These are phyloP conservation scores for Lodderomyces orthopsilosis DNA, from an alignment of 1,139 yeast species.

Conservation along the genomic window DNA sequence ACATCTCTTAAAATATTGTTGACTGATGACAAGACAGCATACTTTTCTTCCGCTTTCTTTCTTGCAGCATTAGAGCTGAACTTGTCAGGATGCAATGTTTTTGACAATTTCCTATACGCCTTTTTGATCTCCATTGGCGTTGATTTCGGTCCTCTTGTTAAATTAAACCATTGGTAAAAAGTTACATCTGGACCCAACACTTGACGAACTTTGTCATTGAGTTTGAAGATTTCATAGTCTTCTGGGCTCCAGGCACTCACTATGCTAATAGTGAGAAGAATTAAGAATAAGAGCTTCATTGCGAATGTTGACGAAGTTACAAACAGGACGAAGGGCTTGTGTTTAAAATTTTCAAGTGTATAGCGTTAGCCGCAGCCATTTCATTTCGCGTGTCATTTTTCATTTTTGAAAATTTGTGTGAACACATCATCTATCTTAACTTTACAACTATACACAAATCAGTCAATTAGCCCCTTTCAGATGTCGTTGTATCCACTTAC, in stretches of 20 bases:
- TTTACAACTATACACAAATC: background rate
- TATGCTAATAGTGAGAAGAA: slow-evolving; percentile 17
- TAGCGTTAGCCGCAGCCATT: too few species aligned
- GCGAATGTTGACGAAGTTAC: background rate
- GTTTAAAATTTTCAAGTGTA: background rate
- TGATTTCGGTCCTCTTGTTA: slow-evolving; percentile 53
- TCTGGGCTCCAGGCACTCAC: slow-evolving; percentile 45
- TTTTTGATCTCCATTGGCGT: slow-evolving; percentile 62
- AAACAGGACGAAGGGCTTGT: background rate
- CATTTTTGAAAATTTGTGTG: background rate
- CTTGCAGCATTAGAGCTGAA: slow-evolving; percentile 41
- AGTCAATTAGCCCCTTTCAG: background rate
- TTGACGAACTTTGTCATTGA: slow-evolving; percentile 62
- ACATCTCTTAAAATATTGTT: slow-evolving; percentile 68
- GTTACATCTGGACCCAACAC: slow-evolving; percentile 63
- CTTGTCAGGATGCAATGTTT: slow-evolving; percentile 83
- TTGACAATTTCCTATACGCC: slow-evolving; percentile 71
- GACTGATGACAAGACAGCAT: slow-evolving; percentile 71
- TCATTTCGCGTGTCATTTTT: background rate
- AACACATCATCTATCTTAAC: background rate
- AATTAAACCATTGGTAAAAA: slow-evolving; percentile 67
- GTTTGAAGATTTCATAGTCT: slow-evolving; percentile 78
- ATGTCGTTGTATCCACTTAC: slow-evolving; percentile 34
- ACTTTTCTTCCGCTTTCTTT: slow-evolving; percentile 53
- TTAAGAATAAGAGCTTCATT: slow-evolving; percentile 8